These are phyloP conservation scores for Talaromyces adpressus DNA, from an alignment of 495 filamentous ascomycete species.

Conservation along the genomic window DNA sequence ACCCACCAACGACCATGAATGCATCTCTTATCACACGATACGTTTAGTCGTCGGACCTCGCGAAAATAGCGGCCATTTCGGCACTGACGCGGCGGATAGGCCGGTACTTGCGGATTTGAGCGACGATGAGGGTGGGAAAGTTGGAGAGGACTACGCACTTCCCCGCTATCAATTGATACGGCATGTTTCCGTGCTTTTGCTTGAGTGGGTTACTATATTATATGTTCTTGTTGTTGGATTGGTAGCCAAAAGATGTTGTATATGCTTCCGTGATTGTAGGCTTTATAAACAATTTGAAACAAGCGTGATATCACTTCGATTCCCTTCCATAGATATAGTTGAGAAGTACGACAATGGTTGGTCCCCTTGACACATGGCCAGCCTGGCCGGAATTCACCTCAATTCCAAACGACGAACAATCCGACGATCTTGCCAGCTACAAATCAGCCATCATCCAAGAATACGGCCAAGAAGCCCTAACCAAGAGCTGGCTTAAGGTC, in stretches of 20 bases:
- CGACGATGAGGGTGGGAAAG: not conserved
- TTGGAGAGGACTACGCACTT: not conserved
- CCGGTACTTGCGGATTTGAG: not conserved
- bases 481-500: not conserved
- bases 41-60: not conserved
- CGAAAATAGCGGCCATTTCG: not conserved
- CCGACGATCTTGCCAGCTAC: too few relatives aligned
- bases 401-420: too few relatives aligned
- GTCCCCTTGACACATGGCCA: too few relatives aligned
- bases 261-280: not conserved
- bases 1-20: not conserved
- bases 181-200: not conserved
- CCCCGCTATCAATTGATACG: not conserved
- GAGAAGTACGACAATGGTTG: too few relatives aligned
- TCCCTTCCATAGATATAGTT: too few relatives aligned
- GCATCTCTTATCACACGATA: not conserved
- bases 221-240: not conserved
- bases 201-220: not conserved
- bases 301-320: too few relatives aligned
- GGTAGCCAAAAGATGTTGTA: not conserved
- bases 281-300: too few relatives aligned
- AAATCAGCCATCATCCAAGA: too few relatives aligned
- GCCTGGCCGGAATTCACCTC: too few relatives aligned
- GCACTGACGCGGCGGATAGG: not conserved
- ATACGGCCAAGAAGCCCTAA: not conserved